Evolutionary conservation across 495 filamentous ascomycete species (phyloP), one percentile per base, ranked within the genome.

Genomic region (Aspergillus funiculosus): DNA sequence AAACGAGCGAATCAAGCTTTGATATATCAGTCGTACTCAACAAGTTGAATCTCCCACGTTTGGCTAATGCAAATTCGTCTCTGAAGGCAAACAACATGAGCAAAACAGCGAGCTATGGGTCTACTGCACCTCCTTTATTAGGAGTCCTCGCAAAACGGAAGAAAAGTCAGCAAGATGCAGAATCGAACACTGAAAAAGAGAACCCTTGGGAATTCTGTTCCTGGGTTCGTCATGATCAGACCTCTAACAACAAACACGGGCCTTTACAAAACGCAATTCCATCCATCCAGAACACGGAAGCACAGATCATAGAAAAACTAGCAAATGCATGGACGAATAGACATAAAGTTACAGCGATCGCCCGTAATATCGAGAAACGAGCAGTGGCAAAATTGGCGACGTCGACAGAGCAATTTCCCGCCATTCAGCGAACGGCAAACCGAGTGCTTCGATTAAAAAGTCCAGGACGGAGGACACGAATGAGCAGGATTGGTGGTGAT

Each of bases 71-170:
- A 21, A 42, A 22, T 22, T 38, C 26, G 26, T 24, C 21, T 7
- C 17, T 43, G 5, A 45, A 36, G 17, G 4, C 31, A 35, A 46
- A 27, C 36, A 52, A 51, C 31, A n/a, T 28, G 6, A 50, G 41
- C 20, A 48, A 52, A 19, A 31, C 39, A 10, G 34, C 28, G 10
- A 50, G 50, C 44, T 28, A 34, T 41, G 39, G 43, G 13, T 55
- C 50, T 14, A 21, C 50, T 17, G 53, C 59, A 17, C 58, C 46
- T 22, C 60, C 63, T 26, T 55, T 67, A 17, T 52, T 64, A 24
- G 50, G 51, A 10, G 60, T 58, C 40, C 52, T 63, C 24, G 43
- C 48, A 46, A 51, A 56, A 11, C 48, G 54, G 26, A 54, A 41
- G 20, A 48, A 36, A 30, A 34, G 37, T 8, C 43, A 43, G 3